These are phyloP conservation scores for Diutina rugosa DNA, from an alignment of 1,139 yeast species.

Conservation along the genomic window DNA sequence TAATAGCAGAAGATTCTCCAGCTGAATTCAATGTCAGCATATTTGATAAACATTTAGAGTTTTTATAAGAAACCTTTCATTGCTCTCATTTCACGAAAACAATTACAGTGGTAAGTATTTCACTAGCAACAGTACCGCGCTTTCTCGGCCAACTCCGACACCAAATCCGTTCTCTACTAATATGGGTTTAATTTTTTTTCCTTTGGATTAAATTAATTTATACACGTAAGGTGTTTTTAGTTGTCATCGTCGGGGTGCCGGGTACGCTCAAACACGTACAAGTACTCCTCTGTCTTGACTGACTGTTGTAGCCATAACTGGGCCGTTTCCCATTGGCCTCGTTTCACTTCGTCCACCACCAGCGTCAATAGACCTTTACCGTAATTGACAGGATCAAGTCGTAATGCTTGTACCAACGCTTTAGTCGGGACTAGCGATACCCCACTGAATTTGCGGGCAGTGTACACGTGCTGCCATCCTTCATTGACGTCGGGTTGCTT, in stretches of 20 bases:
- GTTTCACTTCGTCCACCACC: conserved; percentile 10
- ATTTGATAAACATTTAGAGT: background rate
- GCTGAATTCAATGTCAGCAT: background rate
- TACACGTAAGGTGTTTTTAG: background rate
- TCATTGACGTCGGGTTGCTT: conserved; percentile 6
- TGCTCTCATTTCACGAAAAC: too few species aligned
- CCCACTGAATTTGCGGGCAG: background rate
- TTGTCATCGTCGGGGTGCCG: background rate
- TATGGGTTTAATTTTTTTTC: too few species aligned
- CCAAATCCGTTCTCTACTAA: too few species aligned
- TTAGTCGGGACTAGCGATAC: background rate
- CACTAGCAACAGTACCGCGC: background rate
- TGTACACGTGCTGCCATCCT: background rate
- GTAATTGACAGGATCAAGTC: conserved; percentile 2
- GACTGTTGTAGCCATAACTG: conserved; percentile 11
- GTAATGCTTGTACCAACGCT: background rate
- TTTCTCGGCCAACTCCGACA: too few species aligned
- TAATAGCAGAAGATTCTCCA: too few species aligned
- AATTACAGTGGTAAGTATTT: too few species aligned
- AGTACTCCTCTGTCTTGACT: conserved; percentile 14
- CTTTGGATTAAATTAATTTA: too few species aligned
- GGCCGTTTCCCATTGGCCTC: conserved; percentile 9
- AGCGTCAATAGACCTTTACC: conserved; percentile 6
- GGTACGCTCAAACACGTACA: conserved; percentile 18
- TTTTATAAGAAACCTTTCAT: too few species aligned